Evolutionary conservation across 2,329 filamentous ascomycete genomes (phyloP).

Genomic region (Claviceps monticola): DNA sequence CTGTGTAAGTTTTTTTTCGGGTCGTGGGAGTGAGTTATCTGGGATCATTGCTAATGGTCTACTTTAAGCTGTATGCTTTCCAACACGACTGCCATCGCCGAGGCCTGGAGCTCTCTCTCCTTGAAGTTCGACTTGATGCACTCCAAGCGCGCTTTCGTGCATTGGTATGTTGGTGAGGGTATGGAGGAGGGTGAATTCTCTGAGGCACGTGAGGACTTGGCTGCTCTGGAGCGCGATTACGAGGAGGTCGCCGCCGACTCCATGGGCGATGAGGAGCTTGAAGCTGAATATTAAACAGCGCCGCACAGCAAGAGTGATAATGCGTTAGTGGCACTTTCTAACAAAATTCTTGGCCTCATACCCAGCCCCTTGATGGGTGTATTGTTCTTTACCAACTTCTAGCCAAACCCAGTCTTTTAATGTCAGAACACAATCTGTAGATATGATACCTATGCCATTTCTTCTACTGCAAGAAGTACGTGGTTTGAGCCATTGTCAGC

Average conservation of each 20-base stretch:
- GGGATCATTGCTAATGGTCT: slow-evolving; percentile 12
- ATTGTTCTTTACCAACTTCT: slow-evolving; percentile 25
- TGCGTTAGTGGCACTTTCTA: slow-evolving; percentile 7
- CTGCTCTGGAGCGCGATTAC: slow-evolving; percentile 95
- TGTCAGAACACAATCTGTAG: slow-evolving; percentile 20
- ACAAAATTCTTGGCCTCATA: slow-evolving; percentile 13
- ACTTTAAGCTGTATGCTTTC: slow-evolving; percentile 77
- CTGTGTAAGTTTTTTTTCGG: slow-evolving; percentile 56
- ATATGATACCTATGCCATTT: slow-evolving; percentile 7
- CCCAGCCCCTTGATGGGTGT: slow-evolving; percentile 17
- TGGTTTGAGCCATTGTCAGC: not conserved
- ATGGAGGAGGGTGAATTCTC: slow-evolving; percentile 99
- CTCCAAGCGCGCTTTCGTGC: slow-evolving; percentile 99
- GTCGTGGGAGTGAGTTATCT: not conserved
- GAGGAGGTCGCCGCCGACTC: slow-evolving; percentile 97
- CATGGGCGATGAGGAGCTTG: slow-evolving; percentile 70
- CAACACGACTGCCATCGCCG: slow-evolving; percentile 96
- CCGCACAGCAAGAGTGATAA: slow-evolving; percentile 2
- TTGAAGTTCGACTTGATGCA: slow-evolving; percentile 99
- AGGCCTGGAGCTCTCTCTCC: slow-evolving; percentile 92
- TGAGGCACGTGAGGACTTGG: slow-evolving; percentile 95
- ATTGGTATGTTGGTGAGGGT: slow-evolving; percentile 99
- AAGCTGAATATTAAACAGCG: slow-evolving; percentile 72
- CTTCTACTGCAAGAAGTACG: not conserved
- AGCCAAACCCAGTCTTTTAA: slow-evolving; percentile 23